These are phyloP conservation scores for Bryum argenteum DNA, from an alignment of 225 moss, liverwort and hornwort genomes.

Conservation along the genomic window DNA sequence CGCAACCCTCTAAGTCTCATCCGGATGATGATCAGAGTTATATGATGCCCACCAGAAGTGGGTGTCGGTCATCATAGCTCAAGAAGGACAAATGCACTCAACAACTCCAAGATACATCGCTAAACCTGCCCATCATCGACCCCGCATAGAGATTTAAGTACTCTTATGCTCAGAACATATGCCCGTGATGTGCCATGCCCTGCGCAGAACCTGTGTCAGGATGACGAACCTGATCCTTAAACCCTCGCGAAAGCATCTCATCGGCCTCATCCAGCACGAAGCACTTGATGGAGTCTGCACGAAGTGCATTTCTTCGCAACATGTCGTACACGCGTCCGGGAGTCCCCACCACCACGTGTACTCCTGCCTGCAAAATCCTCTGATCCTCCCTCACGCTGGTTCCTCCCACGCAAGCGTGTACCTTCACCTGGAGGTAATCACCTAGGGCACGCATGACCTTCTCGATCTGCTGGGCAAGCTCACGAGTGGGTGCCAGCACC, in stretches of 20 bases:
- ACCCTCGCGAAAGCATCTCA: slow-evolving; percentile 77
- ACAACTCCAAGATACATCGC: slow-evolving; percentile 35
- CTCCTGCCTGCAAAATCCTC: slow-evolving; percentile 65
- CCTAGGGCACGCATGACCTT: slow-evolving; percentile 79
- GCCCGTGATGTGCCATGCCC: neutral
- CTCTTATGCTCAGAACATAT: neutral
- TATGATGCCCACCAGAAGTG: neutral
- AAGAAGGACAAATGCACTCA: slow-evolving; percentile 14
- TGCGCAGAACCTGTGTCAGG: slow-evolving; percentile 10
- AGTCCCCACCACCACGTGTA: slow-evolving; percentile 75
- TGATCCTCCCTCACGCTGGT: slow-evolving; percentile 74
- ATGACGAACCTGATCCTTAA: slow-evolving; percentile 69
- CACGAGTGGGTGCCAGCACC: slow-evolving; percentile 70
- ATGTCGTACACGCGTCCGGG: slow-evolving; percentile 78
- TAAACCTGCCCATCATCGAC: slow-evolving; percentile 28
- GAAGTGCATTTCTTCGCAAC: slow-evolving; percentile 66
- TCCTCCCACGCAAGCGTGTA: slow-evolving; percentile 80
- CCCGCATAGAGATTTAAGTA: neutral
- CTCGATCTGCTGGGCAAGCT: slow-evolving; percentile 76
- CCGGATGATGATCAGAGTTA: neutral
- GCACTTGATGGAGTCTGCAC: slow-evolving; percentile 73
- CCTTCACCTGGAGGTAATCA: slow-evolving; percentile 69
- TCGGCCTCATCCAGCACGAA: slow-evolving; percentile 77
- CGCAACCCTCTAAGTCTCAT: slow-evolving; percentile 4
- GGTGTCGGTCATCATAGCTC: slow-evolving; percentile 35